A percentile compares a stretch with the other conserved stretches of the same genome.
Conservation (phyloP, 306 rosid genomes). For the Ceratonia siliqua region DNA sequence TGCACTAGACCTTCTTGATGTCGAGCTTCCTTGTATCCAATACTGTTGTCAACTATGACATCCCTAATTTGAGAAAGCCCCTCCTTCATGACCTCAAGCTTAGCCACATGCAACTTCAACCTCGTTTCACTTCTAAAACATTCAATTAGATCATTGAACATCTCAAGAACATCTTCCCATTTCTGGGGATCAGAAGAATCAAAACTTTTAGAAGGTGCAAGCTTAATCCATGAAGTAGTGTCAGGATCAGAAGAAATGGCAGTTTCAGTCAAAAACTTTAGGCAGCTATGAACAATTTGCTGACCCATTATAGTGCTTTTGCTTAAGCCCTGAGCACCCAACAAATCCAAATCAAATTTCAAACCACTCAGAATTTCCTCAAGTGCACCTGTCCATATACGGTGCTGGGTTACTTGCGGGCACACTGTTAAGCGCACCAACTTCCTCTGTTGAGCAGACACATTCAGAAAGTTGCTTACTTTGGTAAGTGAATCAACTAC, state of each 20-base stretch:
- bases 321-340: conserved; percentile 38
- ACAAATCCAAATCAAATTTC: conserved; percentile 60
- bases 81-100: conserved; percentile 79
- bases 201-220: conserved; percentile 47
- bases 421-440: conserved; percentile 54
- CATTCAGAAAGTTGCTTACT: conserved; percentile 60
- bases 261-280: conserved; percentile 54
- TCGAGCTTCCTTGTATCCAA: conserved; percentile 71
- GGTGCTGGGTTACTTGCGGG: conserved; percentile 76
- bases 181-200: conserved; percentile 44
- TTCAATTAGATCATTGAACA: conserved; percentile 72
- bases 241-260: conserved; percentile 43
- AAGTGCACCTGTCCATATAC: conserved; percentile 65
- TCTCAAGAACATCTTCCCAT: conserved; percentile 86
- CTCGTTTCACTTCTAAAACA: conserved; percentile 53
- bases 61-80: conserved; percentile 84
- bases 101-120: conserved; percentile 48
- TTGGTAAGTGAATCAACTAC: conserved; percentile 62
- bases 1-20: conserved; percentile 71
- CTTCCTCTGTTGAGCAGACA: conserved; percentile 86
- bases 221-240: conserved; percentile 81
- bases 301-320: conserved; percentile 52
- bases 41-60: conserved; percentile 54
- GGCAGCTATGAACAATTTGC: conserved; percentile 74
- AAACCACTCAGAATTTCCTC: conserved; percentile 57